Conservation (phyloP, 2,329 filamentous ascomycete genomes). For the Phoma sp. region DNA sequence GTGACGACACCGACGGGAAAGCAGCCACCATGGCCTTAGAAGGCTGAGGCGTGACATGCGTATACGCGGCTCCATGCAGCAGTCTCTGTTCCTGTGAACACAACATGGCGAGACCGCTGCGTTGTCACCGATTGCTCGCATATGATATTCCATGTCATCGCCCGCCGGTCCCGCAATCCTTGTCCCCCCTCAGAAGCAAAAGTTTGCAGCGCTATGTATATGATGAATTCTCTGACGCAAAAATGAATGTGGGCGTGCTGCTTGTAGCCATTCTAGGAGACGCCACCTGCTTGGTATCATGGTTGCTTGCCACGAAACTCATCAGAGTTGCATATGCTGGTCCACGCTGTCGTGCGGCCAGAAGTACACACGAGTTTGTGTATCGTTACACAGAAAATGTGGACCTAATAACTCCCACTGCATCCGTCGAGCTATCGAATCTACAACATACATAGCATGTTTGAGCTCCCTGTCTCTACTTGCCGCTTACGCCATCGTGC, state of each 20-base stretch:
- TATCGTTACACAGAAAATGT: conserved; percentile 34
- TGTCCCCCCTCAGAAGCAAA: conserved; percentile 25
- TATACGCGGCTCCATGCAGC: conserved; percentile 19
- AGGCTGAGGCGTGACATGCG: conserved; percentile 23
- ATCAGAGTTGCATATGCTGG: conserved; percentile 28
- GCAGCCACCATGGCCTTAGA: conserved; percentile 17
- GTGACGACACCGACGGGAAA: conserved; percentile 32
- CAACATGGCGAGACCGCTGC: conserved; percentile 14
- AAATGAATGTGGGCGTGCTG: conserved; percentile 5
- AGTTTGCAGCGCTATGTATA: conserved; percentile 22
- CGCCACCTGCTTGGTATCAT: conserved; percentile 21
- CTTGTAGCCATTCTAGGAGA: conserved; percentile 22
- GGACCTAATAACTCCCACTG: conserved; percentile 10
- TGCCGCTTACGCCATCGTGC: conserved; percentile 1
- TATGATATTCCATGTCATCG: conserved; percentile 30
- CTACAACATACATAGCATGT: conserved; percentile 9
- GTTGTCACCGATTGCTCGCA: conserved; percentile 38
- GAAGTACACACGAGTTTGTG: conserved; percentile 25
- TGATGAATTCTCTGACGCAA: conserved; percentile 21
- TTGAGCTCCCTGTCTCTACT: conserved; percentile 2
- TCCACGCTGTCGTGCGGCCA: conserved; percentile 30
- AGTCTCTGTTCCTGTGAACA: conserved; percentile 10
- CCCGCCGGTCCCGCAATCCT: conserved; percentile 27
- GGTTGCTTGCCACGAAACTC: conserved; percentile 19
- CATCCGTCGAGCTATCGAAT: conserved; percentile 21